Evolutionary conservation across 2,329 filamentous ascomycete species (phyloP).

Genomic region (Arthroderma sp.): DNA sequence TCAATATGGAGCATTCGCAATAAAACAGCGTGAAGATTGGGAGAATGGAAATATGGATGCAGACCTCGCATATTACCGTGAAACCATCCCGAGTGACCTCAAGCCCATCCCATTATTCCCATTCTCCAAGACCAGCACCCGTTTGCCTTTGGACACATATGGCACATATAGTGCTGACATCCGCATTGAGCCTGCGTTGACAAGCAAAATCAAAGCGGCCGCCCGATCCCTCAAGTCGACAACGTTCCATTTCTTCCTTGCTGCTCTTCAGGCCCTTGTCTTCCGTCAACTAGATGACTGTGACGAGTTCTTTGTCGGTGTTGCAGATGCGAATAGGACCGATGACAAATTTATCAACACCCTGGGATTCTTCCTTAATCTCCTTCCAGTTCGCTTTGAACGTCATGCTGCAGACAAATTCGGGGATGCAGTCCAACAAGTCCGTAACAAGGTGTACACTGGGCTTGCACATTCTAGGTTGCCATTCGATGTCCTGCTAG

Average conservation of each 20-base stretch:
- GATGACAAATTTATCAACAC: conserved; percentile 25
- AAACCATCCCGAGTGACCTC: not conserved
- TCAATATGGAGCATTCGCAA: conserved; percentile 30
- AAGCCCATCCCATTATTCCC: conserved; percentile 5
- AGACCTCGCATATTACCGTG: conserved; percentile 18
- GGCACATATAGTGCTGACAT: not conserved
- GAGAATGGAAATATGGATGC: conserved; percentile 20
- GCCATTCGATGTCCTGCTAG: conserved; percentile 41
- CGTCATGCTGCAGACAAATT: conserved; percentile 20
- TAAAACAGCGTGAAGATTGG: conserved; percentile 21
- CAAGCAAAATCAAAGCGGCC: conserved; percentile 17
- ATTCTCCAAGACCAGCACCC: not conserved
- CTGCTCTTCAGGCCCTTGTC: conserved; percentile 31
- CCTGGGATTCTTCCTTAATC: conserved; percentile 40
- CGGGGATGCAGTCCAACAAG: conserved; percentile 20
- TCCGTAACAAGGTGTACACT: conserved; percentile 19
- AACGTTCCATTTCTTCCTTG: conserved; percentile 39
- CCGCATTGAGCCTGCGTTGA: conserved; percentile 8
- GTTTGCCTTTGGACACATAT: not conserved
- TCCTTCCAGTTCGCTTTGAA: conserved; percentile 37
- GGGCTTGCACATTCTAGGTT: conserved; percentile 35
- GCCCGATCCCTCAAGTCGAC: conserved; percentile 21
- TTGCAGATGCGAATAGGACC: conserved; percentile 35
- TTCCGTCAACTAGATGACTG: conserved; percentile 25
- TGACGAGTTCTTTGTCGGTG: conserved; percentile 36